Base-by-base conservation (phyloP, 805 yeast species). In the Sugiyamaella qingdaonensis region DNA sequence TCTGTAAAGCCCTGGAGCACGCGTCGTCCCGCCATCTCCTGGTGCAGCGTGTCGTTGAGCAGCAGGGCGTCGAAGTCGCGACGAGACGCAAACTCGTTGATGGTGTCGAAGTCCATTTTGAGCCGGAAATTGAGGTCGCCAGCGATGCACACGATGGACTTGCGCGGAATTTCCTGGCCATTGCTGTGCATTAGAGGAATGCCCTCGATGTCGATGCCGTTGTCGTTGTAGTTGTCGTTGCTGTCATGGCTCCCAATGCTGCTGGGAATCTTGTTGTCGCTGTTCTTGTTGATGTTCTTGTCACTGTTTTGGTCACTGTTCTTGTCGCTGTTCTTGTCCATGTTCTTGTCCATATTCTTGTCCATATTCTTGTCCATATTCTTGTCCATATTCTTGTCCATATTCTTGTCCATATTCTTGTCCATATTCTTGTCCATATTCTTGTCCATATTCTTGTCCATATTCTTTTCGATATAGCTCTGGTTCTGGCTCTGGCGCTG, bases 121-220 rank as follows among this genome's bases (percentile, higher is more conserved):
- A 73, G 58, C 46, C 86, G 68, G 58, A 78, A 81, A 59, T 82
- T 81, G 53, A 81, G 63, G 58, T 81, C 86, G 7, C 86, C 86
- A 29, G 75, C 68, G 10, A 77, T 64, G 19, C 81, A 16, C 16
- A 46, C 46, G 32, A 43, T 29, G 33, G 33, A 31, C 24, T 31
- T 48, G 14, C 14, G 34, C 7, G 29, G 7, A 24, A 7, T 7
- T 3, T 24, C 37, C 35, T 16, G 27, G 21, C 19, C 16, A 32
- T n/a, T 8, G 46, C 4, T 4, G 14, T n/a, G 31, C 4, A 4
- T 4, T 4, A 10, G 8, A 18, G 27, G 44, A 13, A 11, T n/a
- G 18, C 7, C 21, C 3, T 9, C 37, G 19, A 21, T 13, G 16
- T n/a, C 10, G 14, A 13, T 10, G 14, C 16, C 16, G 42, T 13